Base-by-base conservation (phyloP, 768 basidiomycete species). In the Macrolepiota albuminosa region DNA sequence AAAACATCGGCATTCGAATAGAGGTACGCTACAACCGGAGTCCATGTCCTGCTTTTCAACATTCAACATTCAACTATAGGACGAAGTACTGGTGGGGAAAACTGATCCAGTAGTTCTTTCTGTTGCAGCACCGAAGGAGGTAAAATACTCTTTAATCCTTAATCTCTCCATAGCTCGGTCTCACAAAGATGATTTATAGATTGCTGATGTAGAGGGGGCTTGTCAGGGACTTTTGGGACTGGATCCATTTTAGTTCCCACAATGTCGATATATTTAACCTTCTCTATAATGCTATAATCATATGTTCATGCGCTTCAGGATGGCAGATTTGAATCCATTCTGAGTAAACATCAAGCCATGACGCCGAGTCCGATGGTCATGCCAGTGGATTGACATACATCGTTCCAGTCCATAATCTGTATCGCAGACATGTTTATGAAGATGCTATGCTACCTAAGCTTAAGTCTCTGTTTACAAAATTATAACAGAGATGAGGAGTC, bases 1-100 rank as follows among this genome's bases (percentile, higher is more conserved):
- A 96, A 65, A 89, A 93, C 63, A 82, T 97, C 33, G 94, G 92
- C 7, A 87, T 98, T 60, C 85, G 96, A 49, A 93, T 99, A 66
- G 96, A 96, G 81, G 91, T 88, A 58, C 43, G 37, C 43, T 11
- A 37, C 33, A 14, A 16, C 9, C 48, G 34, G 26, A 7, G 14
- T 3, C 16, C 24, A 42, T 29, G 29, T 56, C 14, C 53, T 34
- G 24, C 10, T 43, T 33, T 29, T 54, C 18, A 39, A 57, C 21
- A 4, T 37, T 37, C 13, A 29, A 29, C 29, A 4, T 29, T 29
- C 54, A 40, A 31, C 60, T 62, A 18, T 60, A 80, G 85, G 91
- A 94, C 62, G 90, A 92, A 64, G 84, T 95, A 1, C 73, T 92
- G 8, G 78, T 92, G 2, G 83, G 85, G 6, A 76, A 83, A 62